Conservation (phyloP, 2,329 filamentous ascomycete species). For the Colletotrichum gigasporum region DNA sequence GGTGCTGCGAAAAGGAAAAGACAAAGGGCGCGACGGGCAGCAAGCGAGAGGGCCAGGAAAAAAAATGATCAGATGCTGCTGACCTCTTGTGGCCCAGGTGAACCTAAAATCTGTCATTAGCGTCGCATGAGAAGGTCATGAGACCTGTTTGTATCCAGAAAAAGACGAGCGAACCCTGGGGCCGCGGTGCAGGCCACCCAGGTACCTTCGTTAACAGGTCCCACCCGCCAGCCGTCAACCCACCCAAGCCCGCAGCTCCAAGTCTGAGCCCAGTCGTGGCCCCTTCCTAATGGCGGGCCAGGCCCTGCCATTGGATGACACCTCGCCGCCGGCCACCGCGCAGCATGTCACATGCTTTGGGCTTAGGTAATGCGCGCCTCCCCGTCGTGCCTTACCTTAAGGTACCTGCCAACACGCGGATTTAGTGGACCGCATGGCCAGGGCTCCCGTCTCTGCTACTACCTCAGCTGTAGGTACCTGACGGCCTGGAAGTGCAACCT, state of each 20-base stretch:
- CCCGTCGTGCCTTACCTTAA: background rate
- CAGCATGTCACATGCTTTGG: constrained; percentile 25
- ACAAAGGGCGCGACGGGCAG: background rate
- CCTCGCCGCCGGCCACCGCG: background rate
- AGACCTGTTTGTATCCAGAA: constrained; percentile 34
- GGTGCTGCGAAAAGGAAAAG: background rate
- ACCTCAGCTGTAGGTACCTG: too few relatives aligned
- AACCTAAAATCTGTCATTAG: constrained; percentile 33
- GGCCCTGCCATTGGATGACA: constrained; percentile 24
- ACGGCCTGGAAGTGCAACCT: background rate
- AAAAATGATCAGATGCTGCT: constrained; percentile 32
- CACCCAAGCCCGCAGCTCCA: constrained; percentile 11
- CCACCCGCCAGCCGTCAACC: background rate
- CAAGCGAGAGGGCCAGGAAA: background rate
- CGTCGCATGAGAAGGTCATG: constrained; percentile 34
- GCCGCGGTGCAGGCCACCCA: constrained; percentile 13
- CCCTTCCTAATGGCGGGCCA: constrained; percentile 2
- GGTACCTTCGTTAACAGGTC: constrained; percentile 24
- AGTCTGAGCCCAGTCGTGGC: background rate
- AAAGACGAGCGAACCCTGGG: constrained; percentile 27
- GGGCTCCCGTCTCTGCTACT: too few relatives aligned
- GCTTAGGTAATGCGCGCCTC: constrained; percentile 11
- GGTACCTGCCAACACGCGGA: constrained; percentile 8
- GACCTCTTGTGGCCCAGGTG: constrained; percentile 33
- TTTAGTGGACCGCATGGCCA: constrained; percentile 7